Base-by-base conservation (phyloP, 805 yeast species). In the Starmerella floricola region DNA sequence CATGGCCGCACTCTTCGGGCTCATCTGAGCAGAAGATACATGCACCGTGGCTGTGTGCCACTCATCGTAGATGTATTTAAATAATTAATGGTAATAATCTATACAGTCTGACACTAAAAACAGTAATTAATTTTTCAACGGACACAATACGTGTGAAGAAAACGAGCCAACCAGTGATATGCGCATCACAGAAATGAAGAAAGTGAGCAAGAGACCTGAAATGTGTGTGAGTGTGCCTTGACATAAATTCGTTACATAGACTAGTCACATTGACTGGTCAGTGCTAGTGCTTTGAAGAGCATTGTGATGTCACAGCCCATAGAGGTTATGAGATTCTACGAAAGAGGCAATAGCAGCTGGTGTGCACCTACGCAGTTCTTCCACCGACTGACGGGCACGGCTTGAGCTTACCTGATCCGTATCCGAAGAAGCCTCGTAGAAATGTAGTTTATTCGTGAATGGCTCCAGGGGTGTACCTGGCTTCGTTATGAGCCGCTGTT, bases 321-420 rank as follows among this genome's bases (percentile, higher is more conserved):
- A 52, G 6, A 53, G 29, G 3, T 35, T 8, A 10, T 48, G 26
- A 5, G 27, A 21, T 8, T 38, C 11, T 1, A 45, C 47, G 36
- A 49, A 53, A 15, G 34, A 36, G 0, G 44, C 55, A 5, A 53
- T 47, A 8, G 39, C 31, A 8, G 28, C 15, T 2, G 57, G 55
- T 1, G 36, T 31, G 12, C 26, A 11, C 12, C 27, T 28, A 15
- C 19, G 34, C 13, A 53, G 45, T 15, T 47, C 47, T 4, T 29
- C 39, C 18, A 15, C 19, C 2, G 54, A 47, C 11, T 17, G 8
- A 13, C 56, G 48, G 12, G 56, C 57, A 11, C 41, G 31, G 12
- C 52, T 43, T 15, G 56, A 53, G 38, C 55, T 46, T 12, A 54
- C 49, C 10, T 44, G 43, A n/a, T 34, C 38, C 2, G 58, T 54